Base-by-base conservation (phyloP, 495 filamentous ascomycete genomes). In the Rusavskia elegans region DNA sequence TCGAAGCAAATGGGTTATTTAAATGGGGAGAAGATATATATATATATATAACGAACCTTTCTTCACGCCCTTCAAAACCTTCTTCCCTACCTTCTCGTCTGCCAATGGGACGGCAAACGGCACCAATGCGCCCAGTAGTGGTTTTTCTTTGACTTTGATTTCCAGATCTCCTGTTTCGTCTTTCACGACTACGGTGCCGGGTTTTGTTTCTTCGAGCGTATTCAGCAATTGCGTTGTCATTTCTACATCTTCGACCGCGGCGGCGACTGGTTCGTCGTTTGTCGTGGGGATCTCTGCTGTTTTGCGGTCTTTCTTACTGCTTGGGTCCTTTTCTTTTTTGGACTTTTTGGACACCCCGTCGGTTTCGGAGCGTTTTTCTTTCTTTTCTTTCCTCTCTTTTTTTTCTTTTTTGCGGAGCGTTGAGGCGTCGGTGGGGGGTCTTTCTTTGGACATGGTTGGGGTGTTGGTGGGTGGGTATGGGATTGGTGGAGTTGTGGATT, bases 31-130 rank as follows among this genome's bases (percentile, higher is more conserved):
- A n/a, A n/a, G n/a, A n/a, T n/a, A n/a, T n/a, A n/a, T n/a, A n/a
- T n/a, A n/a, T n/a, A n/a, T n/a, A n/a, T n/a, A 2, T 1, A 32
- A 66, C 75, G 48, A 75, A 95, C 92, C 86, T 72, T 93, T 93
- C 78, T 92, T 90, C 49, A 97, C 85, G 32, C 78, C 79, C 76
- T 93, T 93, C 61, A 90, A 70, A 37, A 93, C 78, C 80, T 95
- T 96, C 80, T 96, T 95, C 59, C 81, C 78, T 23, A 75, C 68
- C 77, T 95, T 95, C 61, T 95, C 89, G 60, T 92, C 84, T 19
- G 85, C 88, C 61, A 97, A 71, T 42, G 93, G 92, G 57, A 81
- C 74, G 53, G 92, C 93, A 64, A 97, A 98, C n/a, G 88, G 89
- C 44, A 96, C 90, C 48, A 95, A 66, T 23, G 86, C 82, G 53